Percentiles rank a stretch among this genome's conserved stretches.
Evolutionary conservation across 192 early-diverging fungal species (phyloP).

Genomic region (Coemansia sp.): DNA sequence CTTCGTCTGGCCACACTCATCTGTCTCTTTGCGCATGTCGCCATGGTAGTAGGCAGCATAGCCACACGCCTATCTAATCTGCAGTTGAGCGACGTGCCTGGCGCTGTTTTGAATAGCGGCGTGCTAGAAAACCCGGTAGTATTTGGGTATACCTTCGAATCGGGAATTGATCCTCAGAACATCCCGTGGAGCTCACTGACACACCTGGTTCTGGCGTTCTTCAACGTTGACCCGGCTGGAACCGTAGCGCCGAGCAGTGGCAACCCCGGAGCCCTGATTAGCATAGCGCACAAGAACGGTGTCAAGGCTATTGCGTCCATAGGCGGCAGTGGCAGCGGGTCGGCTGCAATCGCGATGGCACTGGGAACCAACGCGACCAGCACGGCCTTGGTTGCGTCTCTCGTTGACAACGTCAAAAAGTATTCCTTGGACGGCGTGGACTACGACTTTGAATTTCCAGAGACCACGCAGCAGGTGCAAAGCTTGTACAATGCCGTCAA

Average conservation of each 20-base stretch:
- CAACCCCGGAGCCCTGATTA: conserved; percentile 22
- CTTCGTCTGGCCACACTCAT: background rate
- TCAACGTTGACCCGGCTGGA: conserved; percentile 25
- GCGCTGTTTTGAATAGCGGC: conserved; percentile 31
- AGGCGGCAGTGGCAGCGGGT: conserved; percentile 70
- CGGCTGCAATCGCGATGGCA: conserved; percentile 58
- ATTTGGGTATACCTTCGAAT: conserved; percentile 47
- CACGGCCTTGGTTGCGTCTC: conserved; percentile 30
- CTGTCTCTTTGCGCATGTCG: background rate
- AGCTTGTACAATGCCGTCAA: conserved; percentile 61
- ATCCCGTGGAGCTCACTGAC: conserved; percentile 60
- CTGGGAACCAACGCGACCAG: conserved; percentile 40
- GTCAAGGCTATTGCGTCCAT: conserved; percentile 66
- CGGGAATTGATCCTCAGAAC: conserved; percentile 17
- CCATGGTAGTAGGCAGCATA: background rate
- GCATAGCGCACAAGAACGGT: conserved; percentile 33
- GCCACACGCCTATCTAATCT: conserved; percentile 10
- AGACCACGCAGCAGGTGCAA: conserved; percentile 57
- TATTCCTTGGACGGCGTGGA: conserved; percentile 64
- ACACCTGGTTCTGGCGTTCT: conserved; percentile 65
- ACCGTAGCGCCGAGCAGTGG: conserved; percentile 19
- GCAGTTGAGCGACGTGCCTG: conserved; percentile 21
- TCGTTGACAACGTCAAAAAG: conserved; percentile 46
- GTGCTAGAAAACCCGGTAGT: conserved; percentile 32
- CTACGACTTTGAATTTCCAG: conserved; percentile 65